Base-by-base conservation (phyloP, 768 basidiomycete species). In the Inosperma sp. region DNA sequence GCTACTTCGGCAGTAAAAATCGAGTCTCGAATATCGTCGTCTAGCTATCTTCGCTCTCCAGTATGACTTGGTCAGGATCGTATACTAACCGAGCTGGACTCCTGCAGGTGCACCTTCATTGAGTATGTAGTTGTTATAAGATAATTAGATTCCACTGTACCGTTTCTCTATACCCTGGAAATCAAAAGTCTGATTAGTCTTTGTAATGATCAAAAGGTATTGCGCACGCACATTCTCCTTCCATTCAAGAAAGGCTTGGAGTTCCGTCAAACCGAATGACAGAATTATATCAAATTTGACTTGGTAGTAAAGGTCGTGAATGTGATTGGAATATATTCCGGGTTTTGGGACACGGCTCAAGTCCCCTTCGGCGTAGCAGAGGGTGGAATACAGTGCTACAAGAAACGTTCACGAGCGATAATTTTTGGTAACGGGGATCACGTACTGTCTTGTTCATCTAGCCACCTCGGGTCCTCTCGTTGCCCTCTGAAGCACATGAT, bases 181-280 rank as follows among this genome's bases (percentile, higher is more conserved):
- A 12, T 43, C 12, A 5, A n/a, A 2, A 31, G 12, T 2, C 29
- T 7, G 2, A 23, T 13, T 22, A 2, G 8, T n/a, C n/a, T n/a
- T n/a, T 17, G 25, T 42, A 16, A 4, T 7, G 42, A 23, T 14
- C 6, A 8, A 14, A 48, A 13, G n/a, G n/a, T n/a, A n/a, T n/a
- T n/a, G n/a, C n/a, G n/a, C 14, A 37, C 60, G 12, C 47, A 73
- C 71, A 39, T 69, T 55, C 44, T 77, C 75, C 34, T 54, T 62
- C 77, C 77, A 79, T 7, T 64, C 59, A 14, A 77, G 66, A 34
- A 75, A 72, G 0, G 75, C 75, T 47, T 74, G 69, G n/a, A 78
- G 41, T 41, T 79, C 77, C 0, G 77, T 74, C 33, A 69, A 39
- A 0, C 78, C 78, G 33, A 75, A 72, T 44, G 64, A 66, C 44